These are phyloP conservation scores for Polychaeton citri DNA, from an alignment of 2,329 filamentous ascomycete species.

Conservation along the genomic window DNA sequence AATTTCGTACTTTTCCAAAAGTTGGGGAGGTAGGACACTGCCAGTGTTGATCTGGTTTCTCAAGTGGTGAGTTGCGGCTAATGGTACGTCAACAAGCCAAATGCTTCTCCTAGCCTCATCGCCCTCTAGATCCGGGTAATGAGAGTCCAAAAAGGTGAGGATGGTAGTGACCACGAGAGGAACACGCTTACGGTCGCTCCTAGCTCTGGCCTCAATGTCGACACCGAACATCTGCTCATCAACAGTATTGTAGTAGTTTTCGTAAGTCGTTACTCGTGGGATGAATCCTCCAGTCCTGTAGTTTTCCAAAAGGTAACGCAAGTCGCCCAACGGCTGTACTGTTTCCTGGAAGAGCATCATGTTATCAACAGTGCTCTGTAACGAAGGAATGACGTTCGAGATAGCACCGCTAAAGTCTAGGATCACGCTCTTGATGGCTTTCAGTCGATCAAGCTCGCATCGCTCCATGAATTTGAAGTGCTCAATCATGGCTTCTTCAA, in stretches of 20 bases:
- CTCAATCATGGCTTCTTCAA: constrained; percentile 90
- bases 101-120: constrained; percentile 85
- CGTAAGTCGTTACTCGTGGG: constrained; percentile 82
- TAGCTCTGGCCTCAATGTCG: constrained; percentile 86
- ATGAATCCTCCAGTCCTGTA: constrained; percentile 90
- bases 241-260: constrained; percentile 98
- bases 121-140: constrained; percentile 93
- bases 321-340: constrained; percentile 79
- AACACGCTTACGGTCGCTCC: constrained; percentile 90
- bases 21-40: constrained; percentile 60
- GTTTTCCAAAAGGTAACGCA: constrained; percentile 89
- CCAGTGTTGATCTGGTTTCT: constrained; percentile 76
- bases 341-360: constrained; percentile 99
- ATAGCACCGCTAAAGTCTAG: constrained; percentile 95
- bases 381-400: constrained; percentile 91
- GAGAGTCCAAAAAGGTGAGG: constrained; percentile 86
- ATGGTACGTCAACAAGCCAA: constrained; percentile 85
- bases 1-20: constrained; percentile 80
- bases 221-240: constrained; percentile 97
- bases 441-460: constrained; percentile 88
- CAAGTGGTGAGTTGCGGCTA: constrained; percentile 72
- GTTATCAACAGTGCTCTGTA: constrained; percentile 91
- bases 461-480: constrained; percentile 94
- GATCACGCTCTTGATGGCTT: constrained; percentile 95
- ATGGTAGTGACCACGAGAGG: constrained; percentile 85